phyloP scores from a whole-genome alignment of 805 yeast genomes.

The Ogataea degrootiae region DNA sequence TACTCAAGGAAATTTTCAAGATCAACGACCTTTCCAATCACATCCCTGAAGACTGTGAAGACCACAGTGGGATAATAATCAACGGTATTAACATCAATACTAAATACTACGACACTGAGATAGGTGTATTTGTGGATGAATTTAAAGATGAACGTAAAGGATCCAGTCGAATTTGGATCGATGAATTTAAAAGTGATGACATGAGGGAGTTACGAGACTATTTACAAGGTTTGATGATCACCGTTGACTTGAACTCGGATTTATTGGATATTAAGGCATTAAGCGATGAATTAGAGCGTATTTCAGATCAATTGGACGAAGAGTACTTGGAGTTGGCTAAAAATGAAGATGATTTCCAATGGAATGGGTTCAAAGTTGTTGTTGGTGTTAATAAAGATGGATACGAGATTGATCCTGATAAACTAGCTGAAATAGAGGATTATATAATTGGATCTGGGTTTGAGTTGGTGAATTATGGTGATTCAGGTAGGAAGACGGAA shows the following conservation, averaged over 20 bases:
- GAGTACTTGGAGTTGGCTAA: conserved; percentile 19
- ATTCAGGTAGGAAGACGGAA: conserved; percentile 30
- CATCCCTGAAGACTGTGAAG: conserved; percentile 6
- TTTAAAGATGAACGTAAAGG: conserved; percentile 26
- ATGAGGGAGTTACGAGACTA: conserved; percentile 40
- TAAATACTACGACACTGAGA: conserved; percentile 24
- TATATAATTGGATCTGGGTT: conserved; percentile 33
- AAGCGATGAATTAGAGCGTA: conserved; percentile 16
- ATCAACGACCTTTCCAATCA: conserved; percentile 21
- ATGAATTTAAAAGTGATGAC: conserved; percentile 36
- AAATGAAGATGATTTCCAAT: conserved; percentile 18
- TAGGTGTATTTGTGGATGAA: conserved; percentile 29
- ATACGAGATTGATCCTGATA: conserved; percentile 1
- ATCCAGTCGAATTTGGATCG: conserved; percentile 28
- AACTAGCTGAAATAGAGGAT: conserved; percentile 35
- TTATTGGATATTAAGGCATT: conserved; percentile 7
- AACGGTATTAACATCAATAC: conserved; percentile 19
- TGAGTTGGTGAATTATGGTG: conserved; percentile 36
- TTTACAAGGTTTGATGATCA: conserved; percentile 42
- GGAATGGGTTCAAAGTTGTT: conserved; percentile 34
- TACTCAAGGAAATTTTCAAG: conserved; percentile 19
- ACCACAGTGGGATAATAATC: conserved; percentile 24
- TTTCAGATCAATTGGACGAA: conserved; percentile 15
- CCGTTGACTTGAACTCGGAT: conserved; percentile 26
- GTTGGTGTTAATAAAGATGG: conserved; percentile 25